phyloP scores from a whole-genome alignment of 2,329 filamentous ascomycete genomes.

The Zasmidium angulare region DNA sequence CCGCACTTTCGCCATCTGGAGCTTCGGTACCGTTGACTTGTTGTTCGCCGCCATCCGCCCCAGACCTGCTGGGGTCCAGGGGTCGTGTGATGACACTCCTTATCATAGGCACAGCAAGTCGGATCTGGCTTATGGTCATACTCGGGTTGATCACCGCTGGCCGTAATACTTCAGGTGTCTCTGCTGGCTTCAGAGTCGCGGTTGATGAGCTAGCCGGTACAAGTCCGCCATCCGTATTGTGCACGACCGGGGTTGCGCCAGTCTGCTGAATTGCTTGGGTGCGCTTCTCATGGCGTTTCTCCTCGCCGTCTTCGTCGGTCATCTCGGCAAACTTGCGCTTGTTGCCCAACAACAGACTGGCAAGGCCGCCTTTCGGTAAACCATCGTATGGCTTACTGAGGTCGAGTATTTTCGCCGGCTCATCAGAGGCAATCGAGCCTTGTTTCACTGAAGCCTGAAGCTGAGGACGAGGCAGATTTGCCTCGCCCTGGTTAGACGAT shows the following conservation, averaged over 20 bases:
- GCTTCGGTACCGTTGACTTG: conserved; percentile 46
- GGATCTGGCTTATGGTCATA: conserved; percentile 76
- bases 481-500: conserved; percentile 82
- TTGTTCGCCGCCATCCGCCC: conserved; percentile 38
- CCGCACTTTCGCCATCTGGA: conserved; percentile 59
- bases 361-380: conserved; percentile 83
- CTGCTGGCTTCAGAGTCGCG: conserved; percentile 40
- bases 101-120: conserved; percentile 84
- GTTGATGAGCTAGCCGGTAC: conserved; percentile 69
- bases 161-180: conserved; percentile 78
- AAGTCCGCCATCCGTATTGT: conserved; percentile 74
- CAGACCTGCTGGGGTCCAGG: conserved; percentile 64
- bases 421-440: conserved; percentile 47
- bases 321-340: conserved; percentile 77
- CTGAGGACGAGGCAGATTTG: conserved; percentile 84
- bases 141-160: conserved; percentile 83
- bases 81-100: conserved; percentile 79
- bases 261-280: conserved; percentile 57
- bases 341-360: conserved; percentile 84
- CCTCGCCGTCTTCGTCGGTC: conserved; percentile 77
- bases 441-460: conserved; percentile 73
- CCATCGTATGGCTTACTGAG: conserved; percentile 93
- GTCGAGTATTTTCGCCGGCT: conserved; percentile 68
- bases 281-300: conserved; percentile 60
- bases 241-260: conserved; percentile 71